Base-by-base conservation (phyloP, 371 early-diverging fungal genomes). In the Mucor lusitanicus region DNA sequence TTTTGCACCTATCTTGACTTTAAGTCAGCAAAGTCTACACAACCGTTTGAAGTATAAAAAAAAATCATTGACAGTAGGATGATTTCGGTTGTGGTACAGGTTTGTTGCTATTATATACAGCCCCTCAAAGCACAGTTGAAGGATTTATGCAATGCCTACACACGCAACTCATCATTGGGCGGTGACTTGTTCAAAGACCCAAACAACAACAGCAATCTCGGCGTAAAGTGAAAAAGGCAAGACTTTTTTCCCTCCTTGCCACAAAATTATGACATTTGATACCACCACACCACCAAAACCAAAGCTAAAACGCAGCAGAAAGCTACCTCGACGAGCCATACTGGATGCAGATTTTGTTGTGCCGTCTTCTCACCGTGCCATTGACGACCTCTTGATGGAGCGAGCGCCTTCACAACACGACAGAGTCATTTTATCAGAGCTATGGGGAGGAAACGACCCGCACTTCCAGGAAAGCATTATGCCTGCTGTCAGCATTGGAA, bases 331-430 rank as follows among this genome's bases (percentile, higher is more conserved):
- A 19, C 44, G 56, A 27, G 56, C 56, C 7, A 50, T 70, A 23
- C 9, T 70, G 2, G 70, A 65, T 50, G 30, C 61, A 17, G 70
- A 65, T 2, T 65, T 61, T 30, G 58, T 61, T 11, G 40, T 61
- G 6, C 58, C 64, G n/a, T 25, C 33, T 17, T 27, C 58, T 6
- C 9, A 40, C 3, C 33, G 28, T 7, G 27, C 27, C 3, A 56
- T 57, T 30, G 68, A 67, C 30, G 57, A 61, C 42, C 35, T 61
- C 0, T 19, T 67, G 11, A n/a, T 67, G 0, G 17, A 56, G 0
- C 42, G 35, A n/a, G 17, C 44, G 19, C 68, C 68, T 13, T 67
- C 68, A 6, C 42, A 67, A 33, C 56, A 62, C 19, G 70, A 65
- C 56, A 54, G 60, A 23, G 23, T 12, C 15, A 65, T 70, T 30